Evolutionary conservation across 139 green algal species (phyloP), one percentile per base, ranked within the genome.

Genomic region (Astrephomene gubernaculifera): DNA sequence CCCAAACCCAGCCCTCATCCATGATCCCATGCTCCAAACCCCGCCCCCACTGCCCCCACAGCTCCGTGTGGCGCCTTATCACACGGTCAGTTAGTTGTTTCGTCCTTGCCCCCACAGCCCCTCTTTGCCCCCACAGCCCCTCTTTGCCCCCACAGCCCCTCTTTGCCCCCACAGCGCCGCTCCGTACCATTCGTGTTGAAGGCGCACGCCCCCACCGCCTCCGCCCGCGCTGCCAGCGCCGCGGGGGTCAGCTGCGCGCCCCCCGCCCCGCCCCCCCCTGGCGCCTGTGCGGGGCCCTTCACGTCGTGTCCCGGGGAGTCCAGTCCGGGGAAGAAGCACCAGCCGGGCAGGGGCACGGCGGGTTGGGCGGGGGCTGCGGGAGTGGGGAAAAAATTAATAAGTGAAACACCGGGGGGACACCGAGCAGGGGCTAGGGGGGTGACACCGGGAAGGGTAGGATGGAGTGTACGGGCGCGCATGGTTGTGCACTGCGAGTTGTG

Each of bases 131-230:
- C 49, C 49, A 12, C 49, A 12, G 49, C 49, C 49, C 49, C 12
- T 9, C 22, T 39, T 70, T 41, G 29, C 4, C 19, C 9, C 22
- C 19, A 70, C 10, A 5, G 9, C 61, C 29, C 4, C 61, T 70
- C 6, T 17, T 31, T 29, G 22, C 22, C 61, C 25, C 35, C 12
- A 52, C 7, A 29, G 27, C 33, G 35, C 65, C n/a, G n/a, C 65
- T 31, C n/a, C 72, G 10, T 31, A 80, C 72, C 72, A 27, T 68
- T 38, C 2, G 72, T 80, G 49, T 80, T 80, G 49, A 80, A 80
- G 31, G 72, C 72, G 7, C 45, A 4, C 10, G 49, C 72, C 21
- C 19, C 21, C 10, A 52, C 4, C 31, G 45, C 24, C 4, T 68
- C 49, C 31, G 72, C 72, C 19, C 52, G 21, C 2, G 49, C 49